These are phyloP conservation scores for Bolboschoenus planiculmis DNA, from an alignment of 176 grass and related monocot genomes.

Conservation along the genomic window DNA sequence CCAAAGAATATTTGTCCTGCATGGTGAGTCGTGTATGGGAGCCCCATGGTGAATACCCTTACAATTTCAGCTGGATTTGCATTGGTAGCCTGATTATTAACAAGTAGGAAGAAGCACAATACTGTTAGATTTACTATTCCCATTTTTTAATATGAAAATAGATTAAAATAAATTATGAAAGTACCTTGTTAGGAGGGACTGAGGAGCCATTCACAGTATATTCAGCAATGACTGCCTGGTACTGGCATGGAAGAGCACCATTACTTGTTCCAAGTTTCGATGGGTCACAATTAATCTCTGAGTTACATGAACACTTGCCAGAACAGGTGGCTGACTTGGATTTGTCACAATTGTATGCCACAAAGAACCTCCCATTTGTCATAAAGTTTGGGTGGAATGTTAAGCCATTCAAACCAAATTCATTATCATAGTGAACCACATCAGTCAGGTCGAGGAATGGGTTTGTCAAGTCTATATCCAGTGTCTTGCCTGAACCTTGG, in stretches of 20 bases:
- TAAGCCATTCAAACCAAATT: not conserved
- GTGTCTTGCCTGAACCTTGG: not conserved
- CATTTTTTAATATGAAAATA: not conserved
- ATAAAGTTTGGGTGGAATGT: slow-evolving; percentile 21
- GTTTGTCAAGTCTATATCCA: not conserved
- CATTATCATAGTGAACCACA: slow-evolving; percentile 2
- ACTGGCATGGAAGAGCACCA: slow-evolving; percentile 73
- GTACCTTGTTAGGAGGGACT: slow-evolving; percentile 48
- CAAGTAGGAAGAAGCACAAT: not conserved
- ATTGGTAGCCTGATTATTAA: slow-evolving; percentile 35
- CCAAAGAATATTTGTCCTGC: slow-evolving; percentile 72
- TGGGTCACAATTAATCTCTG: slow-evolving; percentile 75
- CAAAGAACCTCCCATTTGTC: slow-evolving; percentile 26
- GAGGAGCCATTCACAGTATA: slow-evolving; percentile 64
- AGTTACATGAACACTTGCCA: slow-evolving; percentile 92
- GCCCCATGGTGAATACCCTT: slow-evolving; percentile 66
- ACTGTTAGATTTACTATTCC: not conserved
- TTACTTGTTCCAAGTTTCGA: slow-evolving; percentile 52
- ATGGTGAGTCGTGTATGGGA: slow-evolving; percentile 71
- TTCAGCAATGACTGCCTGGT: slow-evolving; percentile 64
- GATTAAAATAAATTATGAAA: slow-evolving; percentile 19
- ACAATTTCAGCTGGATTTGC: slow-evolving; percentile 57
- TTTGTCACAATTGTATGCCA: slow-evolving; percentile 23
- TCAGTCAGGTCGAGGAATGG: slow-evolving; percentile 25
- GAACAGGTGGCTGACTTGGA: slow-evolving; percentile 49